Evolutionary conservation across 2,329 filamentous ascomycete genomes (phyloP).

Genomic region (Parastagonospora avenae): DNA sequence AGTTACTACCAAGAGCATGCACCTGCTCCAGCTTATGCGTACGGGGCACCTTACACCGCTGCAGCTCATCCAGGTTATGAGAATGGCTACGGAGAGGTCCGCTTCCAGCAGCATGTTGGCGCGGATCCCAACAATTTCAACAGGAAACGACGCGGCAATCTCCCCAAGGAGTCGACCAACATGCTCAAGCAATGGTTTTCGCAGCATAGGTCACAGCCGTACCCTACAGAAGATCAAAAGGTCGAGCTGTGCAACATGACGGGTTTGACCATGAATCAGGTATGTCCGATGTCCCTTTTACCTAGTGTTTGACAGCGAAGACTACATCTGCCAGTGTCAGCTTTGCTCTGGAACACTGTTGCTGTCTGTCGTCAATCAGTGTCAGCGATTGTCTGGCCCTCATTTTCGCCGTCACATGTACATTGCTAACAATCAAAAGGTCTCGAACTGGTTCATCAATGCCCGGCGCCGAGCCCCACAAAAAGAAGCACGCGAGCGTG

Average conservation of each 20-base stretch:
- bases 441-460: slow-evolving; percentile 84
- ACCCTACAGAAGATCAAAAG: slow-evolving; percentile 88
- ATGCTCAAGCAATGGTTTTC: slow-evolving; percentile 80
- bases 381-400: neutral
- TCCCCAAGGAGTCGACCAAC: slow-evolving; percentile 89
- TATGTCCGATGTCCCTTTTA: slow-evolving; percentile 15
- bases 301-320: slow-evolving; percentile 55
- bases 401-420: neutral
- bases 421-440: slow-evolving; percentile 44
- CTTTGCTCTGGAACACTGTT: neutral
- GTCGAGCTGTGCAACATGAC: slow-evolving; percentile 78
- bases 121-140: slow-evolving; percentile 44
- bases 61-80: slow-evolving; percentile 21
- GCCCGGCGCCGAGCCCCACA: slow-evolving; percentile 63
- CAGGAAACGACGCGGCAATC: slow-evolving; percentile 73
- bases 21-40: slow-evolving; percentile 18
- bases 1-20: slow-evolving; percentile 37
- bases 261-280: slow-evolving; percentile 77
- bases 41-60: slow-evolving; percentile 22
- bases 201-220: slow-evolving; percentile 64
- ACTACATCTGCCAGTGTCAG: slow-evolving; percentile 21
- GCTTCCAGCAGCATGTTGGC: slow-evolving; percentile 36
- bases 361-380: neutral
- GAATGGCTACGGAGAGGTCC: slow-evolving; percentile 27
- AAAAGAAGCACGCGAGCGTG: slow-evolving; percentile 37